Evolutionary conservation across 108 stramenopile species (phyloP).

Genomic region (Schizochytrium sp.): DNA sequence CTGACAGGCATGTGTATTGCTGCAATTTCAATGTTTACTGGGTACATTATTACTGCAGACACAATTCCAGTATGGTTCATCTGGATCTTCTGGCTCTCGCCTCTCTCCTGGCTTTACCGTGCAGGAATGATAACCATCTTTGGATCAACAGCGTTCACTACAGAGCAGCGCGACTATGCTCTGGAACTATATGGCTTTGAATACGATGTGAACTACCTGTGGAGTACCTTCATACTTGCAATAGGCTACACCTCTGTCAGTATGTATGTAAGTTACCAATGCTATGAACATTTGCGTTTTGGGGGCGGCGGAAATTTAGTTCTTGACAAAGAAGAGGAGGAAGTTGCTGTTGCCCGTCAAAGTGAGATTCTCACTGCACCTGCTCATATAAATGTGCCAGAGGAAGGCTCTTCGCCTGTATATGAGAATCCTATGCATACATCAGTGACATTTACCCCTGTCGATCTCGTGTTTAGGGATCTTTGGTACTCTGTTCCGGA

Average conservation of each 20-base stretch:
- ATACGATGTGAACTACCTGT: neutral
- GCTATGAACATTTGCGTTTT: neutral
- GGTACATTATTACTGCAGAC: slow-evolving; percentile 34
- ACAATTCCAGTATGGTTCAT: neutral
- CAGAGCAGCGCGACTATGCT: neutral
- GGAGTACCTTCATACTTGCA: neutral
- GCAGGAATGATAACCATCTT: neutral
- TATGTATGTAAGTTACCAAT: neutral
- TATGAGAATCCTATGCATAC: neutral
- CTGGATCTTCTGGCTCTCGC: slow-evolving; percentile 47
- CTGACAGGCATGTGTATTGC: neutral
- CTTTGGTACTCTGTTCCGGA: neutral
- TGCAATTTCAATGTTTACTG: neutral
- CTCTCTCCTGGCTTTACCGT: slow-evolving; percentile 1
- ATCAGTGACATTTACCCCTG: neutral
- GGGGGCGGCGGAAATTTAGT: neutral
- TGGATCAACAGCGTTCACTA: neutral
- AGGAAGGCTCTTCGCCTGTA: neutral
- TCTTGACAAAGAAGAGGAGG: too few relatives aligned
- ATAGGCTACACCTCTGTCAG: neutral
- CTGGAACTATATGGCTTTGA: neutral
- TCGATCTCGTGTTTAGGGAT: neutral
- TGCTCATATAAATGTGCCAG: too few relatives aligned
- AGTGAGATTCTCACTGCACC: neutral
- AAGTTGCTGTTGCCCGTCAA: neutral